These are phyloP conservation scores for Leccinum variicolor DNA, from an alignment of 768 basidiomycete species.

Conservation along the genomic window DNA sequence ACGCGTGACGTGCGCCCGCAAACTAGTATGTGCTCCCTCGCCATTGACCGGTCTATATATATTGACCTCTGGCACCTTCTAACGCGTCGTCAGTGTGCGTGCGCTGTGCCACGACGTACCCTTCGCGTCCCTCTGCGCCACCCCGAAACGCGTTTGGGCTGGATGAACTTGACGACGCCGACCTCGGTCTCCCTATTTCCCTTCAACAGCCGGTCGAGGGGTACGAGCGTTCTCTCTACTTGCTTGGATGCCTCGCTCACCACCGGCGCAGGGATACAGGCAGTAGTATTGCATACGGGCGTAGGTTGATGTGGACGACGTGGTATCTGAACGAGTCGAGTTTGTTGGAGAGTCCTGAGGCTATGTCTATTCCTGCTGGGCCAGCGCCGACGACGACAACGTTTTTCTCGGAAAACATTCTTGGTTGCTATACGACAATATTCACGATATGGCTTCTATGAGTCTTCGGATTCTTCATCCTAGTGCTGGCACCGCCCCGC, in stretches of 20 bases:
- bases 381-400: conserved; percentile 59
- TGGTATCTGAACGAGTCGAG: conserved; percentile 47
- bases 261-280: conserved; percentile 48
- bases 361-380: conserved; percentile 41
- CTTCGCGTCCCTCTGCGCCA: too few species aligned
- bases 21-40: too few species aligned
- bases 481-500: too few species aligned
- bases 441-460: too few species aligned
- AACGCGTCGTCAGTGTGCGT: too few species aligned
- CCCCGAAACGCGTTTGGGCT: conserved; percentile 18
- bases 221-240: conserved; percentile 46
- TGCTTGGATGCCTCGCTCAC: conserved; percentile 34
- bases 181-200: conserved; percentile 40
- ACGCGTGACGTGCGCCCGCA: too few species aligned
- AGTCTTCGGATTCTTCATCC: too few species aligned
- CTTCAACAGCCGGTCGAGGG: conserved; percentile 49
- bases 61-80: too few species aligned
- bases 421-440: neutral
- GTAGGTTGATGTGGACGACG: conserved; percentile 52
- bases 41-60: too few species aligned
- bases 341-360: conserved; percentile 46
- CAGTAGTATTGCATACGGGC: conserved; percentile 49
- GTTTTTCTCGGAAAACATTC: conserved; percentile 25
- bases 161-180: conserved; percentile 39
- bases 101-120: too few species aligned